Evolutionary conservation across 2,329 filamentous ascomycete genomes (phyloP), one percentile per base, ranked within the genome.

Genomic region (Claviceps lovelessii): DNA sequence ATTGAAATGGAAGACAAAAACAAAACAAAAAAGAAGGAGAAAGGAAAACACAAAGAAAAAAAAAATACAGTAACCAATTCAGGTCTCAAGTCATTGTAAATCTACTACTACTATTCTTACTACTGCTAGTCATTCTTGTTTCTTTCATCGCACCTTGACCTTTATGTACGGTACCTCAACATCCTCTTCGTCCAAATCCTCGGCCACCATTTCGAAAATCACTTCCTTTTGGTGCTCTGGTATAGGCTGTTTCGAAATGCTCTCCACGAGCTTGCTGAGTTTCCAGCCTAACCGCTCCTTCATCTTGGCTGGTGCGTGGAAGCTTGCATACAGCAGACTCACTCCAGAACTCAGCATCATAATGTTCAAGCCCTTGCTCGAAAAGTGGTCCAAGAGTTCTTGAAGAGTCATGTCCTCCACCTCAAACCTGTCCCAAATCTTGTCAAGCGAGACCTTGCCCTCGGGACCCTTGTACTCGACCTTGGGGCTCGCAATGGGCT

Each of bases 341-440:
- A 97, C 91, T 1, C 91, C 93, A n/a, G 90, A 95, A 76, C 89
- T 95, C 64, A 98, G 78, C 91, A 97, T 97, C 57, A 83, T 87
- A 54, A 97, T 84, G 23, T 75, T 83, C 54, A 98, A 75, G 1
- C 93, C 93, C 66, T 85, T 84, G 64, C 82, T 79, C 67, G 87
- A 80, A 67, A 98, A 96, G 64, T 87, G 73, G 55, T 88, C 82
- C 31, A 97, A 71, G 64, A 98, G 87, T 67, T 97, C 83, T 65
- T 81, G 77, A 52, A 98, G 76, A 2, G 90, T 91, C 52, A 96
- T 81, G 67, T 98, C 83, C 17, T 86, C 79, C 41, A 95, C 77
- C 74, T 97, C 90, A 64, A 97, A 97, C 44, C 93, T 86, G 70
- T 97, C 93, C 93, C 93, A 98, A 54, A 98, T 85, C 76, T 94